Conservation (phyloP, 2,329 filamentous ascomycete genomes). For the Didymosphaeria variabile region DNA sequence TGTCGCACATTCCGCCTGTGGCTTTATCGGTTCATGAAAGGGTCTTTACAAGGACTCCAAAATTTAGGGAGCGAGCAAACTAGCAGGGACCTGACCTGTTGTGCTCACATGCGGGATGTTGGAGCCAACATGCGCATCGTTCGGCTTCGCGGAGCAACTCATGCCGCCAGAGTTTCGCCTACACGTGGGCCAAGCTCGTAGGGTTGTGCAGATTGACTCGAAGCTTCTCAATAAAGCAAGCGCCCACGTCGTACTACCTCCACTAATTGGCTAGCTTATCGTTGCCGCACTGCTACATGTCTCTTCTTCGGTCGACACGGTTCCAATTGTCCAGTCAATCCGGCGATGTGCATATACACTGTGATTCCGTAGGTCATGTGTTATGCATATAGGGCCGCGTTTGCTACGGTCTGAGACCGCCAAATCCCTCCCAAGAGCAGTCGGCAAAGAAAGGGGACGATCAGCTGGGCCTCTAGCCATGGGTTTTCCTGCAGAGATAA, state of each 20-base stretch:
- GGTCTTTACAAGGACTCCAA: conserved; percentile 20
- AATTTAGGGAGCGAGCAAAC: conserved; percentile 19
- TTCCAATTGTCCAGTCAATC: conserved; percentile 21
- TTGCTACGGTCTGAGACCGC: conserved; percentile 20
- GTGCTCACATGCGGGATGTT: conserved; percentile 26
- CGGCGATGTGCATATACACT: conserved; percentile 23
- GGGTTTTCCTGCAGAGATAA: conserved; percentile 20
- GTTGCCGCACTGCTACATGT: conserved; percentile 21
- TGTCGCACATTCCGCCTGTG: conserved; percentile 38
- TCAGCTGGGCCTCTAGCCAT: conserved; percentile 17
- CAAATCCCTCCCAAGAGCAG: conserved; percentile 10
- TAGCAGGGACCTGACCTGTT: conserved; percentile 24
- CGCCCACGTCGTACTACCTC: conserved; percentile 26
- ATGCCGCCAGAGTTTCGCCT: conserved; percentile 26
- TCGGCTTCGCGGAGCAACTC: conserved; percentile 20
- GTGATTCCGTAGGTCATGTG: conserved; percentile 16
- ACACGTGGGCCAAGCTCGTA: conserved; percentile 39
- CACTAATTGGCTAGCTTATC: conserved; percentile 24
- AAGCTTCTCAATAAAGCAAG: conserved; percentile 27
- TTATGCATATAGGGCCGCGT: conserved; percentile 18
- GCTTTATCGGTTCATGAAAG: conserved; percentile 40
- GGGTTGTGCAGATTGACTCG: conserved; percentile 24
- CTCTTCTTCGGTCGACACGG: conserved; percentile 10
- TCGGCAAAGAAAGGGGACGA: conserved; percentile 15
- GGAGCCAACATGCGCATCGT: conserved; percentile 20